Conservation (phyloP, 192 early-diverging fungal species). For the Chytriomyces sp. region DNA sequence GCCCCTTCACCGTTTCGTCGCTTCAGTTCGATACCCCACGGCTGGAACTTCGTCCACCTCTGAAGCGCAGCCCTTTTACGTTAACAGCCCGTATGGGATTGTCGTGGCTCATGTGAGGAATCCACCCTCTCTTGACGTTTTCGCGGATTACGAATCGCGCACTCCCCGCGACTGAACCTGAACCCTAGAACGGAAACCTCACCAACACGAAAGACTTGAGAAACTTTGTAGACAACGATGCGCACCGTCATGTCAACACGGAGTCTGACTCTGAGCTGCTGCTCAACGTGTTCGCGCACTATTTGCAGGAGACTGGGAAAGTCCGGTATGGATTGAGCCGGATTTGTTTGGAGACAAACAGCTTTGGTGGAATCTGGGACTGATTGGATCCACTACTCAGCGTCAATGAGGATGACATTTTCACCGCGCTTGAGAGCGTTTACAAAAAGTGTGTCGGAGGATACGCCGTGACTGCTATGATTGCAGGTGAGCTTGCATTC, state of each 20-base stretch:
- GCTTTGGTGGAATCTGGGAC: not conserved
- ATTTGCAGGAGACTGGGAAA: conserved; percentile 97
- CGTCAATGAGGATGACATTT: conserved; percentile 99
- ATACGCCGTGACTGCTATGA: conserved; percentile 95
- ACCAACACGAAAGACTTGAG: conserved; percentile 91
- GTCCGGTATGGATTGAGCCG: conserved; percentile 56
- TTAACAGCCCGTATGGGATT: conserved; percentile 98
- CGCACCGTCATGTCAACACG: conserved; percentile 99
- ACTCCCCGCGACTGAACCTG: not conserved
- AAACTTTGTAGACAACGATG: conserved; percentile 87
- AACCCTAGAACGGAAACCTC: conserved; percentile 90
- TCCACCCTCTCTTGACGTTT: conserved; percentile 20
- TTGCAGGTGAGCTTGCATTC: conserved; percentile 69
- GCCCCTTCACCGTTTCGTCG: not conserved
- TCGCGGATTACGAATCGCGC: not conserved
- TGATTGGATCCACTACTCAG: conserved; percentile 39
- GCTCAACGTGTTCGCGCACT: conserved; percentile 96
- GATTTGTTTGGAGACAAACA: not conserved
- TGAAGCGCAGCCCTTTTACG: conserved; percentile 99
- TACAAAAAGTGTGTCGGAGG: conserved; percentile 85
- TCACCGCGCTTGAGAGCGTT: conserved; percentile 83
- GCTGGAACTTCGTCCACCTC: conserved; percentile 94
- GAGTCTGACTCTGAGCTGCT: conserved; percentile 99
- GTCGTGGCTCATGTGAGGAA: conserved; percentile 86
- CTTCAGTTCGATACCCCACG: conserved; percentile 94